Base-by-base conservation (phyloP, 192 early-diverging fungal species). In the Coemansia sp. region DNA sequence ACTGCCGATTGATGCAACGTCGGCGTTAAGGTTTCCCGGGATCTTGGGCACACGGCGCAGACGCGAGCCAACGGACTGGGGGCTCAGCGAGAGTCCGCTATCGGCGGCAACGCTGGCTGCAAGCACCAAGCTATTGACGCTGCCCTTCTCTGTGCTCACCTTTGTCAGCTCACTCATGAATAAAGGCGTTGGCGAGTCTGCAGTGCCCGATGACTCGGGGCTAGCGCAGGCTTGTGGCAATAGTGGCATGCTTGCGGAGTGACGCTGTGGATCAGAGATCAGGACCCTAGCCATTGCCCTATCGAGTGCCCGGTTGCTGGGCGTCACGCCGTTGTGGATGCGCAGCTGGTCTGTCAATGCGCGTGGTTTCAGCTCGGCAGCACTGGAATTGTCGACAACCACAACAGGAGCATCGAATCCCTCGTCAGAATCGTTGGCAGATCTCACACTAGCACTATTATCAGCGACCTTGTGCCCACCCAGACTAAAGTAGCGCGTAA, bases 1-100 rank as follows among this genome's bases (percentile, higher is more conserved):
- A 30, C 52, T 58, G 34, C 53, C 58, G n/a, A 35, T 21, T 26
- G 63, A 10, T 38, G 15, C 6, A n/a, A n/a, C 18, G 5, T 39
- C 33, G 36, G 60, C 36, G n/a, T 46, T 26, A 26, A 82, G 63
- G 20, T 69, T 67, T 21, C 68, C 70, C 2, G 70, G 78, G 0
- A 66, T 68, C 68, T 83, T 77, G 34, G 80, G 66, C 30, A 83
- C 68, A 11, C 80, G 62, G 15, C 75, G 80, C 38, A 83, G 59
- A 0, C 75, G 64, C 24, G 80, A 83, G 2, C 75, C 79, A 30
- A 76, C 71, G 0, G 72, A 74, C 66, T 77, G 67, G 5, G 75
- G 80, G 65, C 75, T 83, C 44, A 83, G 63, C 24, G 80, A 71
- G 14, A 49, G 64, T 6, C 62, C 33, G 58, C 80, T 83, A 56